Conservation (phyloP, 352 stramenopile genomes). For the Phytophthora ohioensis region DNA sequence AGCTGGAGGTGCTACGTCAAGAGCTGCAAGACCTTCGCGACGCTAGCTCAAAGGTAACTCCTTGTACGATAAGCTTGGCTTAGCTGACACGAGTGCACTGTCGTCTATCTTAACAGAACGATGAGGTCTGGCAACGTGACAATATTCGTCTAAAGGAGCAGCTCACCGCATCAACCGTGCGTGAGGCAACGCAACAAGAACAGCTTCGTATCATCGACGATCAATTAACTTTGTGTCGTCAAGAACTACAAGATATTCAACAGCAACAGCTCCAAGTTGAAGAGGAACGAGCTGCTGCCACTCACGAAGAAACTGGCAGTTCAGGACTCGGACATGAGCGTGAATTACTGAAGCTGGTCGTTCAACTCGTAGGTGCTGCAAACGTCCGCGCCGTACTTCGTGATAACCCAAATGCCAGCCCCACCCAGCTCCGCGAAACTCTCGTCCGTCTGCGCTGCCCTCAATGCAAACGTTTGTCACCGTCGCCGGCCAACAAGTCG, state of each 20-base stretch:
- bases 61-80: background rate
- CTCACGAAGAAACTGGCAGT: slow-evolving; percentile 16
- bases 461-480: slow-evolving; percentile 18
- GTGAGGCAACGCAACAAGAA: slow-evolving; percentile 23
- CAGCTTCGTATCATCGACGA: slow-evolving; percentile 17
- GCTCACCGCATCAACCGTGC: slow-evolving; percentile 10
- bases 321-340: slow-evolving; percentile 31
- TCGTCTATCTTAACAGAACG: slow-evolving; percentile 19
- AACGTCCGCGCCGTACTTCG: slow-evolving; percentile 30
- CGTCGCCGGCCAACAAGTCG: slow-evolving; percentile 7
- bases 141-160: slow-evolving; percentile 34
- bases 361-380: slow-evolving; percentile 29
- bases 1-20: slow-evolving; percentile 21
- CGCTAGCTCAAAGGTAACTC: slow-evolving; percentile 24
- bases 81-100: slow-evolving; percentile 1
- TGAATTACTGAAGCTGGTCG: slow-evolving; percentile 30
- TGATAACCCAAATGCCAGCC: slow-evolving; percentile 30
- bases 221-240: slow-evolving; percentile 23
- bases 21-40: slow-evolving; percentile 28
- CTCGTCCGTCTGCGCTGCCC: slow-evolving; percentile 21
- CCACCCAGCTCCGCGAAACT: slow-evolving; percentile 23
- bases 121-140: slow-evolving; percentile 34
- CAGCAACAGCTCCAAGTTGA: slow-evolving; percentile 26
- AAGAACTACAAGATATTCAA: slow-evolving; percentile 29
- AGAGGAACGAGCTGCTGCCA: slow-evolving; percentile 1